Evolutionary conservation across 352 stramenopile species (phyloP).

Genomic region (Phytophthora pinifolia): DNA sequence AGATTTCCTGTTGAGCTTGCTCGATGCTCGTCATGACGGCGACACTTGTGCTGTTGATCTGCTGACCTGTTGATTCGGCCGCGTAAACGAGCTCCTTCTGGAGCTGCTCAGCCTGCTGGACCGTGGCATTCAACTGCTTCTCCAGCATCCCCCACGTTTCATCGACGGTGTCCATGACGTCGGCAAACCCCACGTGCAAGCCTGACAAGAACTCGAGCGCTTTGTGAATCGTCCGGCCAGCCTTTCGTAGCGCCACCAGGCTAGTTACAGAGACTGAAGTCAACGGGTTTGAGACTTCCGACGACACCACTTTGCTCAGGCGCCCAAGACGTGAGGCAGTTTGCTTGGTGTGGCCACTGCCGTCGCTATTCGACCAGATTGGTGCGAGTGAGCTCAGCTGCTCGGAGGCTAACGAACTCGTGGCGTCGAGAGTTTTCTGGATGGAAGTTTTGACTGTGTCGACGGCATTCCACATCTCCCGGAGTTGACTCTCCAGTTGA

Average conservation of each 20-base stretch:
- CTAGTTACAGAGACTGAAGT: conserved; percentile 17
- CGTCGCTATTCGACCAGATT: conserved; percentile 24
- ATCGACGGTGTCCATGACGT: conserved; percentile 29
- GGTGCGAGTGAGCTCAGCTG: conserved; percentile 28
- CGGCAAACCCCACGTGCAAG: conserved; percentile 32
- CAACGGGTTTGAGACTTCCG: conserved; percentile 21
- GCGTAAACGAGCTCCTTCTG: conserved; percentile 35
- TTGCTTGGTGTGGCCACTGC: conserved; percentile 25
- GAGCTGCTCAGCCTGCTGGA: conserved; percentile 23
- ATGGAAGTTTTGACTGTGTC: conserved; percentile 30
- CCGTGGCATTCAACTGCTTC: conserved; percentile 30
- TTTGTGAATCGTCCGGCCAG: conserved; percentile 32
- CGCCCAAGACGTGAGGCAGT: conserved; percentile 31
- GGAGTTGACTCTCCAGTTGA: conserved; percentile 25
- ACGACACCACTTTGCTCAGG: conserved; percentile 29
- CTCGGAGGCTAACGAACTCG: conserved; percentile 14
- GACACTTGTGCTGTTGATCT: conserved; percentile 29
- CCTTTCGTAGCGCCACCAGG: conserved; percentile 28
- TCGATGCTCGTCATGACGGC: conserved; percentile 25
- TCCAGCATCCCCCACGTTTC: conserved; percentile 29
- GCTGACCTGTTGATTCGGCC: conserved; percentile 24
- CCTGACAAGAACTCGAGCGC: conserved; percentile 28
- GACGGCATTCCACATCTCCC: conserved; percentile 32
- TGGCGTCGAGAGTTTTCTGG: conserved; percentile 24
- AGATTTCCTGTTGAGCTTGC: conserved; percentile 32